Conservation (phyloP, 2,329 filamentous ascomycete species). For the Botryotinia calthae region DNA sequence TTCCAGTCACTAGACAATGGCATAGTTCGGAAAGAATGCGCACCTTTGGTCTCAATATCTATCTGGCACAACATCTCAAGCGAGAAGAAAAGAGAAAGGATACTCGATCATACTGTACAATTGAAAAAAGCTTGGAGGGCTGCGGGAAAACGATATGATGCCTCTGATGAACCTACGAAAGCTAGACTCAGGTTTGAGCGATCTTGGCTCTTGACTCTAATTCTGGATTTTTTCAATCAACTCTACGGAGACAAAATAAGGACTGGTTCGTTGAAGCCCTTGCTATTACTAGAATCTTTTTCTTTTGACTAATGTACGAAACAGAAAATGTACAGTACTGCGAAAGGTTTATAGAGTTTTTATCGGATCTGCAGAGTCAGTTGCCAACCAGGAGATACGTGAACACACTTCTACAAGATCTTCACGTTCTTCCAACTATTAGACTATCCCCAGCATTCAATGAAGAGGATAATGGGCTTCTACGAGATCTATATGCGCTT, state of each 20-base stretch:
- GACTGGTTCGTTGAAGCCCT: slow-evolving; percentile 41
- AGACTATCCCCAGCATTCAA: slow-evolving; percentile 75
- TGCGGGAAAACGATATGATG: slow-evolving; percentile 79
- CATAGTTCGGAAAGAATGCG: slow-evolving; percentile 92
- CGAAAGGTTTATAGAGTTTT: slow-evolving; percentile 87
- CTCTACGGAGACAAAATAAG: slow-evolving; percentile 59
- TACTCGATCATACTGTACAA: slow-evolving; percentile 70
- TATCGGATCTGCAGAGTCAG: slow-evolving; percentile 89
- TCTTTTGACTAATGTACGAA: slow-evolving; percentile 21
- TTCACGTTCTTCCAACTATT: slow-evolving; percentile 78
- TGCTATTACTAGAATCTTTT: background rate
- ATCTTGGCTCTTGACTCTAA: slow-evolving; percentile 85
- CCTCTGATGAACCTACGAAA: slow-evolving; percentile 76
- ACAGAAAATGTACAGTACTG: slow-evolving; percentile 74
- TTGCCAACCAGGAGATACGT: slow-evolving; percentile 91
- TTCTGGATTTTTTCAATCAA: slow-evolving; percentile 76
- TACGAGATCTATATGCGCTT: slow-evolving; percentile 79
- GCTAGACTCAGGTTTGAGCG: slow-evolving; percentile 84
- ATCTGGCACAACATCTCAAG: slow-evolving; percentile 92
- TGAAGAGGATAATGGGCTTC: slow-evolving; percentile 68
- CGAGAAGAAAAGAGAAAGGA: slow-evolving; percentile 68
- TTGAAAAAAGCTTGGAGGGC: slow-evolving; percentile 90
- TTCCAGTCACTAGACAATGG: slow-evolving; percentile 91
- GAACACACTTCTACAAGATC: slow-evolving; percentile 80
- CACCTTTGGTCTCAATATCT: slow-evolving; percentile 87